Evolutionary conservation across 352 stramenopile genomes (phyloP), one percentile per base, ranked within the genome.

Genomic region (Paralagenidium karlingii): DNA sequence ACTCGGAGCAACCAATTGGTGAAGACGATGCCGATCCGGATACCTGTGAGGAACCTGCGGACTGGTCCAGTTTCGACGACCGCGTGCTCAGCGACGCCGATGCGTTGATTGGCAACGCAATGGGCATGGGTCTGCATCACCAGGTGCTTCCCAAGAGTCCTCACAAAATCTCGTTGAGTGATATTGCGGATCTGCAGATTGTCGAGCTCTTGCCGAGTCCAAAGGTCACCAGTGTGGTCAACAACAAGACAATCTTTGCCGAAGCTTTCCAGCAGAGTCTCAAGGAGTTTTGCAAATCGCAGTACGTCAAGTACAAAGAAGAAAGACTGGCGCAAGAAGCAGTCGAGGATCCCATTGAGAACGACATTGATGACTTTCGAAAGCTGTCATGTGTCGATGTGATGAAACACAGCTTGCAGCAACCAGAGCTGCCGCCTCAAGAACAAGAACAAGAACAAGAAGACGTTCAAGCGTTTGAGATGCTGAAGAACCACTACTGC

Each of bases 111-210:
- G 68, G 58, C 8, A 74, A 82, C 33, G 65, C 64, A 7, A 68
- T 77, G 45, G 81, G 79, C 48, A 81, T 82, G 64, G 67, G 66
- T 13, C 28, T 32, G 5, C 63, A 76, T 50, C 66, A 78, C 32
- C 63, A 79, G 45, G 62, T 76, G 11, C 32, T 79, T 16, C 68
- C 63, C 1, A 59, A 54, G 1, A 63, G 57, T 20, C 60, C 61
- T 9, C 71, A 71, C 37, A 56, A 57, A 1, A 81, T 85, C 45
- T 82, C 71, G 1, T 63, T 85, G 20, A 45, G 61, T 24, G 71
- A 85, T 40, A 80, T 82, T 8, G 52, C 71, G 5, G 63, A 82
- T 32, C 48, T 82, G 16, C 61, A 78, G 36, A 85, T 85, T 44
- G 59, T 82, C 8, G 71, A 85, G 36, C 47, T 16, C 57, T 75